phyloP scores from a whole-genome alignment of 768 basidiomycete species.

The Boletus subparvulus region DNA sequence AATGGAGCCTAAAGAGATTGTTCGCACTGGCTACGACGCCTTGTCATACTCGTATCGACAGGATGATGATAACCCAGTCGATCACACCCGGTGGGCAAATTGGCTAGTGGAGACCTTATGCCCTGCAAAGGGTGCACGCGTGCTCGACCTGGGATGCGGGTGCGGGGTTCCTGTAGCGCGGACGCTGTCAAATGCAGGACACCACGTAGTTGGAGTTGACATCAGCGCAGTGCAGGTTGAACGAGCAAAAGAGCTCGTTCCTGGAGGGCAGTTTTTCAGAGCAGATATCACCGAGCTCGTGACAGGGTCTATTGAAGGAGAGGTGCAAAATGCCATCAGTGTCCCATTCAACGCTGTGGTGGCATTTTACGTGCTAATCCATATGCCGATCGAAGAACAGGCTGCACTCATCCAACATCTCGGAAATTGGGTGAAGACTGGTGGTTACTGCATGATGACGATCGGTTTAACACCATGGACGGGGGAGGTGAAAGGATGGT shows the following conservation, averaged over 20 bases:
- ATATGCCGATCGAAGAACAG: slow-evolving; percentile 9
- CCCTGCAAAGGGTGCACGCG: neutral
- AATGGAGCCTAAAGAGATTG: slow-evolving; percentile 10
- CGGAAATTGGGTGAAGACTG: slow-evolving; percentile 19
- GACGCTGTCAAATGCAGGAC: slow-evolving; percentile 2
- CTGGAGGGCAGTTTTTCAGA: slow-evolving; percentile 1
- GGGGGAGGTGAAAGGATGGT: slow-evolving; percentile 2
- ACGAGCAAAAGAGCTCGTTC: slow-evolving; percentile 7
- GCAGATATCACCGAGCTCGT: slow-evolving; percentile 7
- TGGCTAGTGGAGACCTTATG: neutral
- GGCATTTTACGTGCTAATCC: slow-evolving; percentile 3
- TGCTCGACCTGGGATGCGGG: slow-evolving; percentile 9
- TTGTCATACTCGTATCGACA: slow-evolving; percentile 2
- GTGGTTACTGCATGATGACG: slow-evolving; percentile 10
- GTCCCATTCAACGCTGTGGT: slow-evolving; percentile 1
- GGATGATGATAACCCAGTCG: neutral
- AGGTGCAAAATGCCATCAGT: neutral
- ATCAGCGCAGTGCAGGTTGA: slow-evolving; percentile 9
- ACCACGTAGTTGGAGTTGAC: slow-evolving; percentile 4
- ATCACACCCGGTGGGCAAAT: slow-evolving; percentile 2
- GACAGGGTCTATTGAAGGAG: neutral
- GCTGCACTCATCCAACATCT: slow-evolving; percentile 6
- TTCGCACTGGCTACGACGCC: slow-evolving; percentile 1
- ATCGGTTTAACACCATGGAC: slow-evolving; percentile 1
- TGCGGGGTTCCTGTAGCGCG: slow-evolving; percentile 7